phyloP scores from a whole-genome alignment of 305 asterid genomes.

The Plantago coronopus region DNA sequence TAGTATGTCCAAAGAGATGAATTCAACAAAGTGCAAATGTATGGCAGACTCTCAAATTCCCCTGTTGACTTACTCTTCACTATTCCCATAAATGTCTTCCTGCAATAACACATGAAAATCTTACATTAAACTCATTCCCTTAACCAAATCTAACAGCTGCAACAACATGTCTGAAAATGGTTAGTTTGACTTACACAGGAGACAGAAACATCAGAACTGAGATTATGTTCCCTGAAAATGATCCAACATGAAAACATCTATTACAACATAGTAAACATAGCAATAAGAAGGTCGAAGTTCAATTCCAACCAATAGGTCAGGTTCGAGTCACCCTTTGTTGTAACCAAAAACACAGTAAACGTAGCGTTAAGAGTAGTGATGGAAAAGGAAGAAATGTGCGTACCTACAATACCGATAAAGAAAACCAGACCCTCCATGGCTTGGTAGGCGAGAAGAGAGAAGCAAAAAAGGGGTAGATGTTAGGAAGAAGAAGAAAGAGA shows the following conservation, averaged over 20 bases:
- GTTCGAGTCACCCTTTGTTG: no score
- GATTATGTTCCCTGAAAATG: conserved; percentile 54
- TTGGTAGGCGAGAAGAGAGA: neutral
- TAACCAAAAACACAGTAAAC: no score
- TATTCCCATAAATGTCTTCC: conserved; percentile 59
- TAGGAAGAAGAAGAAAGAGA: neutral
- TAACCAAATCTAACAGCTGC: neutral
- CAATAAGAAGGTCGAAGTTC: no score
- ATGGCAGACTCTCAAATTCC: conserved; percentile 74
- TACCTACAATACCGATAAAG: conserved; percentile 46
- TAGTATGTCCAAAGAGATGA: conserved; percentile 63
- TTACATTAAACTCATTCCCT: neutral
- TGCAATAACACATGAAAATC: conserved; percentile 22
- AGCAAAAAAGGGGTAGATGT: neutral
- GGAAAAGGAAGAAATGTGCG: neutral
- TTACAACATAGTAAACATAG: no score
- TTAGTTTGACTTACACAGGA: conserved; percentile 50
- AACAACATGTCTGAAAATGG: neutral
- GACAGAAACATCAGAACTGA: conserved; percentile 74
- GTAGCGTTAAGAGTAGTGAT: neutral
- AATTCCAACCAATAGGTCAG: no score
- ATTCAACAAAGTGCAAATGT: conserved; percentile 53
- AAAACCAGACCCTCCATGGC: conserved; percentile 38
- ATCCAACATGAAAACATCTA: neutral
- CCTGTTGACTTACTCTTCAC: conserved; percentile 47